These are phyloP conservation scores for Rutstroemia sp. DNA, from an alignment of 2,329 filamentous ascomycete genomes.

Conservation along the genomic window DNA sequence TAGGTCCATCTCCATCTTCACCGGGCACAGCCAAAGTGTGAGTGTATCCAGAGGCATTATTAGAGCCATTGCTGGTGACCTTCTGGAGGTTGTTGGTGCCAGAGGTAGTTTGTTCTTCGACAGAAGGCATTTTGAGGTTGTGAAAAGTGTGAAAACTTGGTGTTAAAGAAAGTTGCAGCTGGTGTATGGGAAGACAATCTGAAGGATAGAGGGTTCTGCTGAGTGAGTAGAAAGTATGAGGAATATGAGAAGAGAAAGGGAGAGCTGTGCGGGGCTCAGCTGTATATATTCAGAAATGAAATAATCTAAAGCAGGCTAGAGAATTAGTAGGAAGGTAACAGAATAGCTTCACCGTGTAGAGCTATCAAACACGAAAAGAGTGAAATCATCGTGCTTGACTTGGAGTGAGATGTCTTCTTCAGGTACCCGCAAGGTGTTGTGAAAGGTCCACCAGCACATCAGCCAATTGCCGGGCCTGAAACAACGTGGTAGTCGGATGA, in stretches of 20 bases:
- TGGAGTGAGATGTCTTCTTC: too few relatives aligned
- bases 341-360: conserved; percentile 11
- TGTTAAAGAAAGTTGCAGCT: neutral
- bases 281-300: conserved; percentile 25
- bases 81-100: conserved; percentile 16
- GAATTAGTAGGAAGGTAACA: conserved; percentile 13
- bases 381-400: conserved; percentile 4
- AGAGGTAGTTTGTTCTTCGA: conserved; percentile 26
- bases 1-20: conserved; percentile 31
- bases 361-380: neutral
- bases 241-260: neutral
- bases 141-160: neutral
- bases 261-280: neutral
- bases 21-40: conserved; percentile 5
- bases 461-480: too few relatives aligned
- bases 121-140: conserved; percentile 45
- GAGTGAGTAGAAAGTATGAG: neutral
- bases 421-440: too few relatives aligned
- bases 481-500: neutral
- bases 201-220: neutral
- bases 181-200: neutral
- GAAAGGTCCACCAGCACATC: too few relatives aligned
- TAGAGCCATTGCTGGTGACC: conserved; percentile 18
- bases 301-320: conserved; percentile 23
- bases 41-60: conserved; percentile 5